Conservation (phyloP, 2,329 filamentous ascomycete species). For the Hypoxylon sp. region DNA sequence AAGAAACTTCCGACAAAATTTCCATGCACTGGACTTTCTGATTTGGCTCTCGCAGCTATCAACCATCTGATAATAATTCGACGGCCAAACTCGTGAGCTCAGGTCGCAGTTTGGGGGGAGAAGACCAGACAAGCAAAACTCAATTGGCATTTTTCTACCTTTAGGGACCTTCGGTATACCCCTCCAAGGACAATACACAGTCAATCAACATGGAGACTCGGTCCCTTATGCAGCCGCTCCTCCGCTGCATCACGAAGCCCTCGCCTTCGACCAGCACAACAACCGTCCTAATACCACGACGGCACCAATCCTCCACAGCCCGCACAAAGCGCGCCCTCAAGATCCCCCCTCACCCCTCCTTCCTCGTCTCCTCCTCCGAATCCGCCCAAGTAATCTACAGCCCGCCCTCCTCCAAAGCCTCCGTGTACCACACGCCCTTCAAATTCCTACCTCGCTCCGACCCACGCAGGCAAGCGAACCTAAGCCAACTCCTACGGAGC, state of each 20-base stretch:
- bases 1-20: conserved; percentile 39
- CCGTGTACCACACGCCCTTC: conserved; percentile 76
- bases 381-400: conserved; percentile 68
- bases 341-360: conserved; percentile 73
- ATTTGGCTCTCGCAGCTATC: neutral
- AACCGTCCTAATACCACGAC: conserved; percentile 52
- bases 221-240: conserved; percentile 48
- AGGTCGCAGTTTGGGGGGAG: conserved; percentile 27
- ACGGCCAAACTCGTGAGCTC: conserved; percentile 18
- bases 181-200: neutral
- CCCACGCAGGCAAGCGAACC: conserved; percentile 66
- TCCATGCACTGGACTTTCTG: conserved; percentile 6
- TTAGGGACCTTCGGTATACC: neutral
- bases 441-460: conserved; percentile 74
- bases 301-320: conserved; percentile 66
- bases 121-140: conserved; percentile 7
- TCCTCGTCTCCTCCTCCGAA: conserved; percentile 59
- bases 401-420: conserved; percentile 68
- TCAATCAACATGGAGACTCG: conserved; percentile 49
- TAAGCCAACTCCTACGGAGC: conserved; percentile 61
- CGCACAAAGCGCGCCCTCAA: conserved; percentile 72
- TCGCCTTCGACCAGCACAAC: conserved; percentile 21
- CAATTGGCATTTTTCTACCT: neutral
- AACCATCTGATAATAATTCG: conserved; percentile 24
- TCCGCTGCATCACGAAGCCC: conserved; percentile 34